Percentiles rank a stretch among this genome's conserved stretches.
Evolutionary conservation across 257 asterid species (phyloP).

Genomic region (Nicotiana paniculata): DNA sequence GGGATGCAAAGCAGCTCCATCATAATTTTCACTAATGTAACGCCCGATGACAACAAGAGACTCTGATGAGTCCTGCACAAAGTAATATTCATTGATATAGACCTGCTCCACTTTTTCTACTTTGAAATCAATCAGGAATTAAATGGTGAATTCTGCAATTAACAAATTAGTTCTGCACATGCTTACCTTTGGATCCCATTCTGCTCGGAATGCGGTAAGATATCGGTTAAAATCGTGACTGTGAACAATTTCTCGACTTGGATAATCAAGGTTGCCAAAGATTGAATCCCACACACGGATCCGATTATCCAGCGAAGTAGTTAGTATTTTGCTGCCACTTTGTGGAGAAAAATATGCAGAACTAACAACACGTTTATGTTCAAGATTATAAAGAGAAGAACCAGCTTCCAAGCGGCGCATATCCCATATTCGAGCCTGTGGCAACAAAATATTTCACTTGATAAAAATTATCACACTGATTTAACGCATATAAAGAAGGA

Average conservation of each 20-base stretch:
- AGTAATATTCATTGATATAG: background rate
- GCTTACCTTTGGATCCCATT: slow-evolving; percentile 94
- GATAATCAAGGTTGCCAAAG: slow-evolving; percentile 73
- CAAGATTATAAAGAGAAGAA: slow-evolving; percentile 62
- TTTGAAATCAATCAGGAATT: background rate
- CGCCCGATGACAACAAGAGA: slow-evolving; percentile 87
- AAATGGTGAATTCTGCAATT: background rate
- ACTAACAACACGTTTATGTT: slow-evolving; percentile 87
- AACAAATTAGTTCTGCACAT: background rate
- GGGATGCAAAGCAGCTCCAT: slow-evolving; percentile 92
- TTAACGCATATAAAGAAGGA: background rate
- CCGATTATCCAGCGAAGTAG: slow-evolving; percentile 92
- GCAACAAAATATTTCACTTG: slow-evolving; percentile 7
- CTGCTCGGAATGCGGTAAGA: slow-evolving; percentile 87
- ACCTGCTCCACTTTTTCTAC: background rate
- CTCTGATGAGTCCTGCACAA: slow-evolving; percentile 77
- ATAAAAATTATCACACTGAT: background rate
- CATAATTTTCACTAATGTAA: slow-evolving; percentile 85
- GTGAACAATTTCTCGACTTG: slow-evolving; percentile 95
- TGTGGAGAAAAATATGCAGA: slow-evolving; percentile 92
- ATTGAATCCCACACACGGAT: slow-evolving; percentile 95
- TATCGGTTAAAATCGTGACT: slow-evolving; percentile 94
- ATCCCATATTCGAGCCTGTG: slow-evolving; percentile 98
- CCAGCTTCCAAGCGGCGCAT: slow-evolving; percentile 68
- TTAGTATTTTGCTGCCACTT: slow-evolving; percentile 87